Percentiles rank a stretch among this genome's conserved stretches.
Evolutionary conservation across 2,329 filamentous ascomycete species (phyloP).

Genomic region (Nothophoma quercina): DNA sequence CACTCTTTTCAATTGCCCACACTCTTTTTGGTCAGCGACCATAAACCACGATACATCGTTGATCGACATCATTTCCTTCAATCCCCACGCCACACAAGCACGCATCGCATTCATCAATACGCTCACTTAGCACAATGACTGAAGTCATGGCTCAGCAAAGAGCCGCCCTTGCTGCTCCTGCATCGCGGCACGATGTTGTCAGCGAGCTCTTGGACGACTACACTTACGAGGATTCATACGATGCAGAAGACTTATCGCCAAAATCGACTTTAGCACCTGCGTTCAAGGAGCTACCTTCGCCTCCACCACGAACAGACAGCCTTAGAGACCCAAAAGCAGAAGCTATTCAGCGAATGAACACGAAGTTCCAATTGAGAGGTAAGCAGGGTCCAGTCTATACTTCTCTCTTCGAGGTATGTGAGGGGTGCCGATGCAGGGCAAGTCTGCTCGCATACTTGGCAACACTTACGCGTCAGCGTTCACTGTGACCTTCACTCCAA

Average conservation of each 20-base stretch:
- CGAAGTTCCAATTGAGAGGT: constrained; percentile 48
- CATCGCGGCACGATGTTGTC: constrained; percentile 48
- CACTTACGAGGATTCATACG: constrained; percentile 37
- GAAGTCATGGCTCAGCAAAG: constrained; percentile 35
- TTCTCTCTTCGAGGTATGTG: neutral
- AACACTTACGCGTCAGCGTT: constrained; percentile 5
- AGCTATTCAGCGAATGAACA: constrained; percentile 35
- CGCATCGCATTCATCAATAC: neutral
- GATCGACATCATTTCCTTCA: constrained; percentile 16
- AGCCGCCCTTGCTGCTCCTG: constrained; percentile 33
- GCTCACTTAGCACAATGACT: constrained; percentile 31
- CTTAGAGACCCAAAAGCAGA: constrained; percentile 36
- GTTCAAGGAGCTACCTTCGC: constrained; percentile 42
- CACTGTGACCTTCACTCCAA: neutral
- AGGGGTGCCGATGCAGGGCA: constrained; percentile 7
- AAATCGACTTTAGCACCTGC: constrained; percentile 34
- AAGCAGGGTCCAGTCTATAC: constrained; percentile 20
- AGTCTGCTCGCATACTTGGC: constrained; percentile 1
- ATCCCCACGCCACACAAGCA: neutral
- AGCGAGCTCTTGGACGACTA: constrained; percentile 51
- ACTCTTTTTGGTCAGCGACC: constrained; percentile 23
- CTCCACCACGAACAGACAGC: constrained; percentile 36
- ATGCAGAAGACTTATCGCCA: constrained; percentile 21
- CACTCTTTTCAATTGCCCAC: constrained; percentile 22
- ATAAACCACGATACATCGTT: neutral